A percentile compares a stretch with the other conserved stretches of the same genome.
Conservation (phyloP, 2,329 filamentous ascomycete genomes). For the Torrubiellomyces zombiae region DNA sequence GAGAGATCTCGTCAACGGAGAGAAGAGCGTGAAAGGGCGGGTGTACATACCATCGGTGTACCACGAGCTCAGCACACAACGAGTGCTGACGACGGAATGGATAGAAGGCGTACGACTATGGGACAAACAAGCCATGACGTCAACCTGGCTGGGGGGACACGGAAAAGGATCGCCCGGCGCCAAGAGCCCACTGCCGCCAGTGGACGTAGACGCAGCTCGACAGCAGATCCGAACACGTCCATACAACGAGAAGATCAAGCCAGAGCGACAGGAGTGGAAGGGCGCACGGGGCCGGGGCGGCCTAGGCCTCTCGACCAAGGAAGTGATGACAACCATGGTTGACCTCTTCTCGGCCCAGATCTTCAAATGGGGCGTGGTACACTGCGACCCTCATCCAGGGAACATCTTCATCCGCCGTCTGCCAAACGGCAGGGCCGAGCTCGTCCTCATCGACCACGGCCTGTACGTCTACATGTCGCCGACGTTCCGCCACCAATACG, state of each 20-base stretch:
- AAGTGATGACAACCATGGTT: slow-evolving; percentile 93
- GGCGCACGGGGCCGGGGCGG: slow-evolving; percentile 59
- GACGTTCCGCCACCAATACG: slow-evolving; percentile 72
- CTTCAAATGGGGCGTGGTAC: slow-evolving; percentile 89
- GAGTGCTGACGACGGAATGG: slow-evolving; percentile 92
- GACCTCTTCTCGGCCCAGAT: slow-evolving; percentile 96
- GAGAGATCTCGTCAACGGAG: slow-evolving; percentile 56
- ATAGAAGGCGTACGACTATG: slow-evolving; percentile 87
- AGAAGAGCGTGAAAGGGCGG: slow-evolving; percentile 57
- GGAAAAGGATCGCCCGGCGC: slow-evolving; percentile 64
- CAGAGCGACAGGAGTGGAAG: slow-evolving; percentile 62
- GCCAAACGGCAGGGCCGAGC: slow-evolving; percentile 65
- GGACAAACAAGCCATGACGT: slow-evolving; percentile 72
- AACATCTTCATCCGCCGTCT: slow-evolving; percentile 91
- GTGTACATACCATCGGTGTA: slow-evolving; percentile 85
- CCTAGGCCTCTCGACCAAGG: slow-evolving; percentile 63
- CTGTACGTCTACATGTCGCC: slow-evolving; percentile 86
- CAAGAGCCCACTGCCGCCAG: slow-evolving; percentile 40
- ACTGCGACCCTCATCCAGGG: slow-evolving; percentile 93
- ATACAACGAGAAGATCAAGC: slow-evolving; percentile 50
- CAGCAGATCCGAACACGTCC: slow-evolving; percentile 32
- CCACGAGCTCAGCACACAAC: slow-evolving; percentile 61
- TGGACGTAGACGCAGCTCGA: slow-evolving; percentile 30
- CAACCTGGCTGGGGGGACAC: slow-evolving; percentile 62
- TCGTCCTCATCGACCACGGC: slow-evolving; percentile 93